A percentile compares a stretch with the other conserved stretches of the same genome.
Evolutionary conservation across 768 basidiomycete genomes (phyloP).

Genomic region (Nidularia sp.): DNA sequence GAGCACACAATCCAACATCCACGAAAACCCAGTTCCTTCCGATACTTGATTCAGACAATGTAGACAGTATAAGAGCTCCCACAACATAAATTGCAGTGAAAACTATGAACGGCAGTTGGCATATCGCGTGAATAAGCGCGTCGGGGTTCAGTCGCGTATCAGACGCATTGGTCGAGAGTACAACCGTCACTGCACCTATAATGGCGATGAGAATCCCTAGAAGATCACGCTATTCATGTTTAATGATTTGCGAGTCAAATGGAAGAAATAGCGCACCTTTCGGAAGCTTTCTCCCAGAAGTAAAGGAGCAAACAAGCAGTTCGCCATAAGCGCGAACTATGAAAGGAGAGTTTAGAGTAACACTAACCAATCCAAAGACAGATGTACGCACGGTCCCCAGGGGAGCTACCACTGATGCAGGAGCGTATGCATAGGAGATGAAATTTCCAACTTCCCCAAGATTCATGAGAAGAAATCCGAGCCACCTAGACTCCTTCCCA

Average conservation of each 20-base stretch:
- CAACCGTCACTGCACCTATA: slow-evolving; percentile 90
- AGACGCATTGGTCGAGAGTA: slow-evolving; percentile 71
- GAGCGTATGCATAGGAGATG: slow-evolving; percentile 84
- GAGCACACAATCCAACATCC: slow-evolving; percentile 84
- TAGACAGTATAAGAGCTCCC: slow-evolving; percentile 52
- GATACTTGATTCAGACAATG: slow-evolving; percentile 58
- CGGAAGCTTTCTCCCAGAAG: slow-evolving; percentile 82
- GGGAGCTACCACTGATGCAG: slow-evolving; percentile 91
- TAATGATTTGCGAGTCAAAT: no score
- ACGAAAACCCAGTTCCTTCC: slow-evolving; percentile 75
- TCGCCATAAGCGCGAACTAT: slow-evolving; percentile 89
- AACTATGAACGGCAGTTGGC: slow-evolving; percentile 66
- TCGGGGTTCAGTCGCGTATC: slow-evolving; percentile 67
- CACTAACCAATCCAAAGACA: no score
- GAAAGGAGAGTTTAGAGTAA: slow-evolving; percentile 5
- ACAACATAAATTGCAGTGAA: slow-evolving; percentile 66
- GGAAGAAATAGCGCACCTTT: no score
- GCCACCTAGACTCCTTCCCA: slow-evolving; percentile 58
- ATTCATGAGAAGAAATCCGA: slow-evolving; percentile 85
- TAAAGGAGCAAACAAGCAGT: slow-evolving; percentile 89
- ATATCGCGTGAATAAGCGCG: slow-evolving; percentile 64
- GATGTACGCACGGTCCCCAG: slow-evolving; percentile 71
- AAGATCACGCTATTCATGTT: slow-evolving; percentile 57
- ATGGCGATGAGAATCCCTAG: slow-evolving; percentile 78
- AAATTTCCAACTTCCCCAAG: slow-evolving; percentile 91